Evolutionary conservation across 768 basidiomycete genomes (phyloP), one percentile per base, ranked within the genome.

Genomic region (Naganishia friedmannii): DNA sequence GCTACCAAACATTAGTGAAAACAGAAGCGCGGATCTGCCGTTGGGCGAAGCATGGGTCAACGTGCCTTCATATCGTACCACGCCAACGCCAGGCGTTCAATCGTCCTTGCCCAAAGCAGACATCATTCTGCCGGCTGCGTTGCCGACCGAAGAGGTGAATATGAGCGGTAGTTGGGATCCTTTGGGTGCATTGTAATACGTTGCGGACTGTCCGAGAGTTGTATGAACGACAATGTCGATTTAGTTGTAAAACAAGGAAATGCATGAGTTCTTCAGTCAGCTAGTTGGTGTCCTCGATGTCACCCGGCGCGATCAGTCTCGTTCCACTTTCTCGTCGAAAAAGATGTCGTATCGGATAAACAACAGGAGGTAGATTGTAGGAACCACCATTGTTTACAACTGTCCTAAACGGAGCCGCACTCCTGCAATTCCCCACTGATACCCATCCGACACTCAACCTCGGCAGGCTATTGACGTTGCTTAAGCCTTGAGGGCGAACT

Each of bases 401-500:
- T 58, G 34, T 58, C 57, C 57, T 58, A 37, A 34, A 23, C 13
- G 57, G 57, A 58, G 57, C 57, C 57, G 57, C 34, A 58, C 39
- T 37, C 57, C 57, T 58, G 10, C 57, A 32, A 58, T 58, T 58
- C 32, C 48, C 57, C 31, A 39, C 57, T 23, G n/a, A 28, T 23
- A 37, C 37, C 34, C n/a, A 58, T 58, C 57, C 57, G 37, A 58
- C 57, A 58, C 23, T 58, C 57, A 58, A 58, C 57, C 57, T 58
- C 57, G n/a, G 57, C 57, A 53, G 26, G 66, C 37, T 26, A 55
- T 51, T 19, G 66, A 67, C 26, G 26, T 37, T 31, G 51, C 53
- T 80, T 75, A 82, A 69, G 92, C 93, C 87, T 91, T 94, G 82
- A 97, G 89, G 73, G 94, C 93, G 83, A 89, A 99, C 85, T 93